Evolutionary conservation across 352 stramenopile genomes (phyloP), one percentile per base, ranked within the genome.

Genomic region (Pythium apleroticum): DNA sequence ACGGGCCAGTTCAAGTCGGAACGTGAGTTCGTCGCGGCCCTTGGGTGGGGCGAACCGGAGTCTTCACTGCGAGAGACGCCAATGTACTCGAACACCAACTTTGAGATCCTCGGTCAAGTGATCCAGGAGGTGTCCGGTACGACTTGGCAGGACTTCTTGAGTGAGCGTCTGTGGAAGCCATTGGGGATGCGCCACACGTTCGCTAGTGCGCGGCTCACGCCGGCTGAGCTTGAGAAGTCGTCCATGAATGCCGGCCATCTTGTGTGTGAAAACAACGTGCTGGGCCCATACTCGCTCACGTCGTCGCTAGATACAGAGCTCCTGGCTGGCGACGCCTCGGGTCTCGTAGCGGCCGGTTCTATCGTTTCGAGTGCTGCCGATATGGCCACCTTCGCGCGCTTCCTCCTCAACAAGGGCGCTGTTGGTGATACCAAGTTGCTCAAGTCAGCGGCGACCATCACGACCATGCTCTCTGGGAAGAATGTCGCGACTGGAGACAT

Each of bases 71-170:
- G 80, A 30, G 72, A 76, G n/a, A 72, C 71, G 3, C 78, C 84
- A 28, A 74, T 80, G 56, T 89, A 89, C 62, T 57, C 78, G n/a
- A 90, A 89, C 48, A 54, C 67, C 14, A 88, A 89, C 65, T 89
- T 80, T 52, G 78, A 74, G 11, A 80, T 89, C 48, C 71, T 89
- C 30, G 82, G 82, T 0, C 68, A 85, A 58, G 54, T 91, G 22
- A 83, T 89, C 52, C 60, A 80, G 49, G 66, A 65, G 15, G 64
- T 89, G 0, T 84, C 60, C 15, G 75, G 75, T 0, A 61, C 78
- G 19, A 33, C 72, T 11, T 91, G 82, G 82, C 52, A 74, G 45
- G 65, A 64, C 28, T 89, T 82, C 55, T 55, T 91, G 1, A 64
- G 73, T 11, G 61, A 77, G 10, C 68, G 70, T 19, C 73, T 91